A percentile compares a stretch with the other conserved stretches of the same genome.
These are phyloP conservation scores for Flaveria bidentis DNA, from an alignment of 129 eudicot species.

Conservation along the genomic window DNA sequence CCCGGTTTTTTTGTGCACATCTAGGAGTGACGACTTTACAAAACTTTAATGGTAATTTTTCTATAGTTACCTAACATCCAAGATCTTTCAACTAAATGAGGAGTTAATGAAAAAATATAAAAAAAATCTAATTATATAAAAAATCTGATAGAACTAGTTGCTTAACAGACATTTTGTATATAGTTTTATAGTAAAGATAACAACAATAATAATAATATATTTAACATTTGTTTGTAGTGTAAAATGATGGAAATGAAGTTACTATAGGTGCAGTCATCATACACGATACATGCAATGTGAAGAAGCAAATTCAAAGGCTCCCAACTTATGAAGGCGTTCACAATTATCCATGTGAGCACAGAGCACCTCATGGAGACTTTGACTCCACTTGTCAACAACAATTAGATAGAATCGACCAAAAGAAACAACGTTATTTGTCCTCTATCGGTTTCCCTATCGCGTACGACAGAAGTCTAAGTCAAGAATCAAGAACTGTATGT, in stretches of 20 bases:
- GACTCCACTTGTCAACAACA: constrained; percentile 56
- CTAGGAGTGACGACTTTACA: too few species aligned
- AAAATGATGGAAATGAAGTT: constrained; percentile 43
- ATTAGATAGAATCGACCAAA: too few species aligned
- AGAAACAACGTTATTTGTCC: too few species aligned
- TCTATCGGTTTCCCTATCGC: not conserved
- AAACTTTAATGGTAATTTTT: too few species aligned
- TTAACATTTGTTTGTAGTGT: constrained; percentile 4
- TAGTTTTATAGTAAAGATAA: too few species aligned
- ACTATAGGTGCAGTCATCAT: constrained; percentile 92
- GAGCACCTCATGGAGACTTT: constrained; percentile 95
- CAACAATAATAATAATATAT: not conserved
- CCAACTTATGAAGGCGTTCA: constrained; percentile 89
- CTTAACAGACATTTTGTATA: too few species aligned
- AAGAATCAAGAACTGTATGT: not conserved
- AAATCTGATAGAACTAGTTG: too few species aligned
- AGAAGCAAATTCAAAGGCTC: constrained; percentile 95
- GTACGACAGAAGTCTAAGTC: not conserved
- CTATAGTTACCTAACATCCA: too few species aligned
- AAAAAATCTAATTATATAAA: too few species aligned
- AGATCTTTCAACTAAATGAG: too few species aligned
- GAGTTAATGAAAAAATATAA: too few species aligned
- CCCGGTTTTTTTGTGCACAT: too few species aligned
- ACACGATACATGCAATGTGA: constrained; percentile 82
- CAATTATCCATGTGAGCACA: constrained; percentile 90